Evolutionary conservation across 1,284 basidiomycete genomes (phyloP).

Genomic region (Trichosporon inkin): DNA sequence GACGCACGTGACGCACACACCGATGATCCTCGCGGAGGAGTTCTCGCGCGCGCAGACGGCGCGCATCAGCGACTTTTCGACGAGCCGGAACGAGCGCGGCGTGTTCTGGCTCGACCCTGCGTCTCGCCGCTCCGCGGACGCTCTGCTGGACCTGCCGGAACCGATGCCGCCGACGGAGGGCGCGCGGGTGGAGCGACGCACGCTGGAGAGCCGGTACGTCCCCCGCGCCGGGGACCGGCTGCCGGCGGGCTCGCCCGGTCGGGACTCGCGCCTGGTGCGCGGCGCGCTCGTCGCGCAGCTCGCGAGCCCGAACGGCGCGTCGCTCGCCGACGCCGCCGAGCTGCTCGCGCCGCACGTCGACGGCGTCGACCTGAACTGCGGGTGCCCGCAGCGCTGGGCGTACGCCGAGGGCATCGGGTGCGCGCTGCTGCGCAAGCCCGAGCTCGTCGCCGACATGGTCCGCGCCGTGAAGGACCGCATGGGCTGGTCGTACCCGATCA

Average conservation of each 20-base stretch:
- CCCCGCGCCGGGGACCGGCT: slow-evolving; percentile 22
- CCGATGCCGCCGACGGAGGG: neutral
- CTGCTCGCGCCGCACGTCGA: slow-evolving; percentile 54
- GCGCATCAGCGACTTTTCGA: slow-evolving; percentile 57
- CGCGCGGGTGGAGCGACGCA: neutral
- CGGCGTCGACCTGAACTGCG: slow-evolving; percentile 60
- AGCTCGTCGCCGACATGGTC: slow-evolving; percentile 58
- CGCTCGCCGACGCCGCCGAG: slow-evolving; percentile 58
- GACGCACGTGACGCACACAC: slow-evolving; percentile 59
- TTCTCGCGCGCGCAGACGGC: slow-evolving; percentile 57
- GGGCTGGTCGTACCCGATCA: slow-evolving; percentile 57
- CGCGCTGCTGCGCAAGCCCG: slow-evolving; percentile 58
- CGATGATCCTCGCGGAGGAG: slow-evolving; percentile 60
- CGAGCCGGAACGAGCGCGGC: slow-evolving; percentile 54
- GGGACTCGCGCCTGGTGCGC: slow-evolving; percentile 45
- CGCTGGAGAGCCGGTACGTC: neutral
- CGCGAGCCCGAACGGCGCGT: slow-evolving; percentile 54
- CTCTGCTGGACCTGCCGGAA: slow-evolving; percentile 1
- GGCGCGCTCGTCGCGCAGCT: slow-evolving; percentile 58
- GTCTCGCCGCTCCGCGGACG: neutral
- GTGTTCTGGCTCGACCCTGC: slow-evolving; percentile 52
- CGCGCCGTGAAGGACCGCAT: slow-evolving; percentile 55
- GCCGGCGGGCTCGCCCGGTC: slow-evolving; percentile 33
- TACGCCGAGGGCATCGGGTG: slow-evolving; percentile 58
- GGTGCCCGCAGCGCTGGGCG: slow-evolving; percentile 57